Conservation (phyloP, 768 basidiomycete species). For the Tephrocybe sp. region DNA sequence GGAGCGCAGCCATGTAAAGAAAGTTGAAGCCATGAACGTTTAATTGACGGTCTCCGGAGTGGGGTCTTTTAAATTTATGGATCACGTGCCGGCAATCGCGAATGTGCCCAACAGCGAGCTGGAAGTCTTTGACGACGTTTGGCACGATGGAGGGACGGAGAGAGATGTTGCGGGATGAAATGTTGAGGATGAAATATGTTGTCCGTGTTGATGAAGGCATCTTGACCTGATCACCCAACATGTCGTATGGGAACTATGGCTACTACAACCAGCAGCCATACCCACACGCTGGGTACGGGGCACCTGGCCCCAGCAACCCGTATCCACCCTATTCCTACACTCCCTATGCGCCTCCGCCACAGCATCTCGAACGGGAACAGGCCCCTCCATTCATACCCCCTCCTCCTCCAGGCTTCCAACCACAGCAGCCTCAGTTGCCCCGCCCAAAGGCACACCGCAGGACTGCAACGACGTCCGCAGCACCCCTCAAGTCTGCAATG, state of each 20-base stretch:
- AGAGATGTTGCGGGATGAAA: too few relatives aligned
- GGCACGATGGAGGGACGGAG: too few relatives aligned
- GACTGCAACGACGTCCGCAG: conserved; percentile 23
- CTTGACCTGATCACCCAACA: conserved; percentile 16
- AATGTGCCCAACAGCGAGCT: conserved; percentile 1
- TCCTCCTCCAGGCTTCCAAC: conserved; percentile 9
- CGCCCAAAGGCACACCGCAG: conserved; percentile 35
- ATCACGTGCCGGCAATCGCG: conserved; percentile 14
- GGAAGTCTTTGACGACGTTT: neutral
- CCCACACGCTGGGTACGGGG: conserved; percentile 36
- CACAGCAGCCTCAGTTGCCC: conserved; percentile 16
- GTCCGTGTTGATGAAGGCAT: too few relatives aligned
- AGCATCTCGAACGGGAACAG: conserved; percentile 21
- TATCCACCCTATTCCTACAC: conserved; percentile 35
- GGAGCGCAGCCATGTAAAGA: conserved; percentile 86
- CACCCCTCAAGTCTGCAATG: conserved; percentile 54
- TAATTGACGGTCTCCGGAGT: conserved; percentile 10
- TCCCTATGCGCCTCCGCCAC: conserved; percentile 18
- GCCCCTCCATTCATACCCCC: conserved; percentile 17
- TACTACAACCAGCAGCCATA: conserved; percentile 47
- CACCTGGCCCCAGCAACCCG: conserved; percentile 34
- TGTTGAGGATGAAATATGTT: too few relatives aligned
- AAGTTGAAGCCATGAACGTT: conserved; percentile 70
- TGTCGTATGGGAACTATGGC: conserved; percentile 37
- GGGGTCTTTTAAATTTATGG: conserved; percentile 1